Evolutionary conservation across 2,329 filamentous ascomycete genomes (phyloP).

Genomic region (Lecanoromycetidae sp.): DNA sequence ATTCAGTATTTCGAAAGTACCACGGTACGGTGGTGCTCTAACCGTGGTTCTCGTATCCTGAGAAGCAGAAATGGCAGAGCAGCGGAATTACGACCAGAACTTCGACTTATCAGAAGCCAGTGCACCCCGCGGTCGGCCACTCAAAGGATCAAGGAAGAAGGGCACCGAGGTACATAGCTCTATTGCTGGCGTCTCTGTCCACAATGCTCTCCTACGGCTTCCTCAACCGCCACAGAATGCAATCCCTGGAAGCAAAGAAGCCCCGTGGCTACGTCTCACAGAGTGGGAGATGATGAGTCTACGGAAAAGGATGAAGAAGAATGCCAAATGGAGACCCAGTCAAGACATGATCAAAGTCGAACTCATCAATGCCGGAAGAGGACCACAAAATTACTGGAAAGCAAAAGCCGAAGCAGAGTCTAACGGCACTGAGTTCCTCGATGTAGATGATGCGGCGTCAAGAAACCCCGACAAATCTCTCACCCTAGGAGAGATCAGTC

Average conservation of each 20-base stretch:
- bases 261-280: slow-evolving; percentile 3
- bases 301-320: slow-evolving; percentile 11
- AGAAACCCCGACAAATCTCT: background rate
- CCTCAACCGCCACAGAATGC: background rate
- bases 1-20: too few relatives aligned
- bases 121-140: background rate
- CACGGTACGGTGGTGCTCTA: too few relatives aligned
- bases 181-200: slow-evolving; percentile 1
- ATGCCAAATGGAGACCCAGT: slow-evolving; percentile 7
- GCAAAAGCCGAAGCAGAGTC: slow-evolving; percentile 3
- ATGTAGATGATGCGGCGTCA: background rate
- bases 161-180: slow-evolving; percentile 8
- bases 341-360: slow-evolving; percentile 5
- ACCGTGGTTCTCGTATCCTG: too few relatives aligned
- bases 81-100: too few relatives aligned
- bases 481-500: background rate
- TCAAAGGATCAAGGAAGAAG: background rate
- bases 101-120: background rate
- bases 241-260: background rate
- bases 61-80: too few relatives aligned
- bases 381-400: background rate
- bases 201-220: slow-evolving; percentile 1
- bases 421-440: background rate
- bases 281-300: slow-evolving; percentile 6
- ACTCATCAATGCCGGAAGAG: slow-evolving; percentile 4